Evolutionary conservation across 2,329 filamentous ascomycete genomes (phyloP).

Genomic region (Tolypocladium cylindrosporum): DNA sequence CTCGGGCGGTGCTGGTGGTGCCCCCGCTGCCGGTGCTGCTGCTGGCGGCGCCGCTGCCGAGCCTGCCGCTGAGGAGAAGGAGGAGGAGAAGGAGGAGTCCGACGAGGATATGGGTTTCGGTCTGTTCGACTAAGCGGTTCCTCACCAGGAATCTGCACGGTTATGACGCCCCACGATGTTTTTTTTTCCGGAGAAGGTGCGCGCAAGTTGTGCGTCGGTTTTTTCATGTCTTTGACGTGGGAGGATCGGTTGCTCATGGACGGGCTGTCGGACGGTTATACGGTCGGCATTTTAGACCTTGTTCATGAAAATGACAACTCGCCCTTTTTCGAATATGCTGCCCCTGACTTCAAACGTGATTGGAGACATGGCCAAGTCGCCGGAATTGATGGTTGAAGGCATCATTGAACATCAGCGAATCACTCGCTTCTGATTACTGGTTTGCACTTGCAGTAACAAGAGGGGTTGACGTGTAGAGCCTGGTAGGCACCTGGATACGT

Average conservation of each 20-base stretch:
- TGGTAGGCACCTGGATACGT: too few species aligned
- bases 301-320: conserved; percentile 19
- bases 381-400: not conserved
- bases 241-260: conserved; percentile 20
- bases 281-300: conserved; percentile 16
- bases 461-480: not conserved
- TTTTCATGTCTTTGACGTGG: conserved; percentile 19
- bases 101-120: conserved; percentile 71
- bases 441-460: not conserved
- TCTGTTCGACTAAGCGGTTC: conserved; percentile 59
- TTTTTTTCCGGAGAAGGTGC: conserved; percentile 23
- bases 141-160: conserved; percentile 14
- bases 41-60: conserved; percentile 57
- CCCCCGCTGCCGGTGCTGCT: conserved; percentile 54
- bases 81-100: conserved; percentile 76
- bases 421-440: too few species aligned
- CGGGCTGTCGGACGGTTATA: conserved; percentile 16
- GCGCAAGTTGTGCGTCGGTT: conserved; percentile 20
- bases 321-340: conserved; percentile 11
- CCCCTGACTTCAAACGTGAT: not conserved
- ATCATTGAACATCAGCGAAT: too few species aligned
- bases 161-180: conserved; percentile 19
- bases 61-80: conserved; percentile 55
- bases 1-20: conserved; percentile 75
- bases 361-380: not conserved